Evolutionary conservation across 495 filamentous ascomycete genomes (phyloP), one percentile per base, ranked within the genome.

Genomic region (Sporormia fimetaria): DNA sequence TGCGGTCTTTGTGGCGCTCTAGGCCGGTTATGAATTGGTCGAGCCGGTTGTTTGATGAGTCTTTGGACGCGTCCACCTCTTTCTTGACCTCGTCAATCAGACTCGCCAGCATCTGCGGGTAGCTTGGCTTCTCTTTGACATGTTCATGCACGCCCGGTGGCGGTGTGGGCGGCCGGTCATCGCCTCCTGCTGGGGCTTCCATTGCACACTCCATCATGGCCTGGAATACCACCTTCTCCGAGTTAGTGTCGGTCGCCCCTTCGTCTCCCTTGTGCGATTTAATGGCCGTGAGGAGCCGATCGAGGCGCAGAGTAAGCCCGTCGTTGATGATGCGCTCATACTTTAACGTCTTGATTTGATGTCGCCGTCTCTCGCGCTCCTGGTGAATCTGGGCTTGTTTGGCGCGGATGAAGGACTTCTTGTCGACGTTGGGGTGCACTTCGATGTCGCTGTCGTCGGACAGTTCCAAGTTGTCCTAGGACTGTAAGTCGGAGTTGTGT

Each of bases 381-480:
- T 81, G 73, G 58, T 98, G 90, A 57, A 98, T 98, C 60, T 96
- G 86, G 56, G 81, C 78, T 63, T 95, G 90, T 67, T 96, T 98
- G 40, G 90, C 90, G 38, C 90, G 84, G 60, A 98, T 98, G 65
- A 98, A 98, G 39, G 90, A 96, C 2, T 80, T 78, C 57, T 98
- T 98, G 66, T 98, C 90, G 61, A 98, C 90, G 65, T 98, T 98
- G 41, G 92, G 90, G 61, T 98, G 90, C 20, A 95, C 88, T 64
- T 98, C 90, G 56, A 98, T 82, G 60, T 98, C 90, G 29, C 86
- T 94, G 62, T 98, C 90, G 62, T 98, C 90, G 48, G 83, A 92
- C 53, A 98, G 76, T 74, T 98, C 90, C 54, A 98, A 70, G 30
- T 78, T 74, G 58, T 94, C 87, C 85, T 80, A 14, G 35, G 15